phyloP scores from a whole-genome alignment of 2,329 filamentous ascomycete genomes.

The Pseudopyrenochaeta lycopersici region DNA sequence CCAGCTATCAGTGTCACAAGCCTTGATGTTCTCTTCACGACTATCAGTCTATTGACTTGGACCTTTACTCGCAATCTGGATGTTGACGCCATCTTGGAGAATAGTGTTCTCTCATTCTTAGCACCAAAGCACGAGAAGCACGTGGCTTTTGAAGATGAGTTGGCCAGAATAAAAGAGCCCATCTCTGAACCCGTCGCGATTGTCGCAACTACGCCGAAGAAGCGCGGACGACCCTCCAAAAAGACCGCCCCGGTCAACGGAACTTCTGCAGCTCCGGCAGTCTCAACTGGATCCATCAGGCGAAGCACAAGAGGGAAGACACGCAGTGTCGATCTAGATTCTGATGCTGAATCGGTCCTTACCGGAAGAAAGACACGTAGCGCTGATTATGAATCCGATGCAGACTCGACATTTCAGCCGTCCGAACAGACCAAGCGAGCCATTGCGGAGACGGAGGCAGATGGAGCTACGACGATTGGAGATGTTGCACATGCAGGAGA shows the following conservation, averaged over 20 bases:
- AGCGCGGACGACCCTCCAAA: constrained; percentile 37
- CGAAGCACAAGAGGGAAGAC: constrained; percentile 29
- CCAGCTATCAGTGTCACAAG: constrained; percentile 66
- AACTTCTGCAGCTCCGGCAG: constrained; percentile 10
- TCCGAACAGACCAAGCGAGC: constrained; percentile 25
- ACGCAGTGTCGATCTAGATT: constrained; percentile 24
- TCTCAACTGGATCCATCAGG: constrained; percentile 20
- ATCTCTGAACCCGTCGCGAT: constrained; percentile 14
- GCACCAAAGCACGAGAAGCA: constrained; percentile 38
- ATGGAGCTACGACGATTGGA: constrained; percentile 34
- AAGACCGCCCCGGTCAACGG: constrained; percentile 29
- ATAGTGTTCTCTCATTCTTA: constrained; percentile 41
- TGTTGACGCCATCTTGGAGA: constrained; percentile 59
- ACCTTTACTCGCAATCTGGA: constrained; percentile 64
- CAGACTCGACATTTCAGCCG: constrained; percentile 40
- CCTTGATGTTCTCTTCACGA: constrained; percentile 67
- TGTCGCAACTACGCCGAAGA: constrained; percentile 28
- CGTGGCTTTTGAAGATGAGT: constrained; percentile 29
- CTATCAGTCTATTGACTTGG: constrained; percentile 65
- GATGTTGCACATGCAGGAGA: constrained; percentile 45
- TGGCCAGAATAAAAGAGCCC: constrained; percentile 16
- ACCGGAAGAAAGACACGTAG: constrained; percentile 9
- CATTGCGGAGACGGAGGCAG: constrained; percentile 38
- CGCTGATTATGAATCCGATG: constrained; percentile 28
- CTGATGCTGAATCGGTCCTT: constrained; percentile 27